Conservation (phyloP, 2,329 filamentous ascomycete genomes). For the Aspergillus sp. region DNA sequence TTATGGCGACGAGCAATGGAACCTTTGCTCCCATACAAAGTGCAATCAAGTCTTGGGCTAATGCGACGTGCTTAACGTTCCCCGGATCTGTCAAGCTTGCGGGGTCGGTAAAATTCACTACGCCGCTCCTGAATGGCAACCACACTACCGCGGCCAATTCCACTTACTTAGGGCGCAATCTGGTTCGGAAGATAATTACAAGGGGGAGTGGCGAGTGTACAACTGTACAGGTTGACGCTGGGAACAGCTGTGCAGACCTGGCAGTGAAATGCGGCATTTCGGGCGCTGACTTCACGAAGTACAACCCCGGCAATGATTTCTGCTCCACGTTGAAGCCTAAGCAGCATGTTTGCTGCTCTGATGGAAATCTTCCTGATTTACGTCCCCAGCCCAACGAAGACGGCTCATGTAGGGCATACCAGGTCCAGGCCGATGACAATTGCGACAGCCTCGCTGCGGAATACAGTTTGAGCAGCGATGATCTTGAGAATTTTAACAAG, state of each 20-base stretch:
- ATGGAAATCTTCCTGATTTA: conserved; percentile 23
- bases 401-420: conserved; percentile 43
- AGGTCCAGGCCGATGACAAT: conserved; percentile 37
- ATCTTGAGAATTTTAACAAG: conserved; percentile 45
- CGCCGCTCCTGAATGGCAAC: not conserved
- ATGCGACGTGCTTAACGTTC: conserved; percentile 15
- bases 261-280: conserved; percentile 18
- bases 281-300: conserved; percentile 12
- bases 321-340: conserved; percentile 26
- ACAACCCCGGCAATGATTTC: conserved; percentile 10
- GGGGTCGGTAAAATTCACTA: not conserved
- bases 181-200: not conserved
- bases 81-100: conserved; percentile 4
- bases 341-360: conserved; percentile 29
- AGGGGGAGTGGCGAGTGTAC: not conserved
- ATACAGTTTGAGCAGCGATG: conserved; percentile 37
- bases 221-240: not conserved
- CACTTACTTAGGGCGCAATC: not conserved
- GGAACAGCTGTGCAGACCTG: conserved; percentile 15
- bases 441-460: conserved; percentile 27
- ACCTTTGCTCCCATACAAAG: conserved; percentile 35
- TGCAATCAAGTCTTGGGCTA: conserved; percentile 15
- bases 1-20: conserved; percentile 35
- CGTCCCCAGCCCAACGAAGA: conserved; percentile 39
- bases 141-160: not conserved